Evolutionary conservation across 2,329 filamentous ascomycete genomes (phyloP).

Genomic region (Diplocarpon rosae): DNA sequence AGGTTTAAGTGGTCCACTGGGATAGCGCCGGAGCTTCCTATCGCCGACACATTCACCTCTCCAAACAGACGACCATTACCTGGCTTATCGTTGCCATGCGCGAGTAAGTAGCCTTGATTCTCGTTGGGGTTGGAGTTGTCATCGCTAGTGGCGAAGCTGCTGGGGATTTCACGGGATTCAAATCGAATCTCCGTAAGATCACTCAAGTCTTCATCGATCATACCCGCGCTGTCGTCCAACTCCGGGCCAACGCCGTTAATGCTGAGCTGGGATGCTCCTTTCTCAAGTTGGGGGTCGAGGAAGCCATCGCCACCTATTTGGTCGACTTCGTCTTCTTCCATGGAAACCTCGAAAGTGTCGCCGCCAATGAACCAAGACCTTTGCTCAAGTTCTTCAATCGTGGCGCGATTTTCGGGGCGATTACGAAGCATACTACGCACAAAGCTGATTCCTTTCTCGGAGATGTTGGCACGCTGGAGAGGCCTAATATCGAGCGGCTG

Average conservation of each 20-base stretch:
- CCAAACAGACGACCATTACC: conserved; percentile 24
- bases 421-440: conserved; percentile 68
- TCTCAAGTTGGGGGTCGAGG: conserved; percentile 17
- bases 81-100: conserved; percentile 5
- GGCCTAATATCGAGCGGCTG: conserved; percentile 55
- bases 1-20: conserved; percentile 22
- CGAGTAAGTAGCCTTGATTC: conserved; percentile 14
- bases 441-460: conserved; percentile 60
- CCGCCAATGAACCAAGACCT: conserved; percentile 58
- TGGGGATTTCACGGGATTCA: conserved; percentile 20
- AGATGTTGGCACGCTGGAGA: conserved; percentile 47
- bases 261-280: conserved; percentile 25
- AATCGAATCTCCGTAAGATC: conserved; percentile 18
- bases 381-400: conserved; percentile 54
- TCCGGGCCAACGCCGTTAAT: conserved; percentile 12
- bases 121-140: conserved; percentile 10
- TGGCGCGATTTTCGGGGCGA: conserved; percentile 68
- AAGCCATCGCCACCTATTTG: conserved; percentile 9
- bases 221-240: conserved; percentile 15
- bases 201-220: conserved; percentile 12
- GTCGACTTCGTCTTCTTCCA: conserved; percentile 21
- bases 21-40: conserved; percentile 25
- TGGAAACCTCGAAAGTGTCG: conserved; percentile 13
- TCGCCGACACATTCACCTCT: conserved; percentile 23
- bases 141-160: conserved; percentile 21